Evolutionary conservation across 139 green algal genomes (phyloP).

Genomic region (Haematococcus lacustris): DNA sequence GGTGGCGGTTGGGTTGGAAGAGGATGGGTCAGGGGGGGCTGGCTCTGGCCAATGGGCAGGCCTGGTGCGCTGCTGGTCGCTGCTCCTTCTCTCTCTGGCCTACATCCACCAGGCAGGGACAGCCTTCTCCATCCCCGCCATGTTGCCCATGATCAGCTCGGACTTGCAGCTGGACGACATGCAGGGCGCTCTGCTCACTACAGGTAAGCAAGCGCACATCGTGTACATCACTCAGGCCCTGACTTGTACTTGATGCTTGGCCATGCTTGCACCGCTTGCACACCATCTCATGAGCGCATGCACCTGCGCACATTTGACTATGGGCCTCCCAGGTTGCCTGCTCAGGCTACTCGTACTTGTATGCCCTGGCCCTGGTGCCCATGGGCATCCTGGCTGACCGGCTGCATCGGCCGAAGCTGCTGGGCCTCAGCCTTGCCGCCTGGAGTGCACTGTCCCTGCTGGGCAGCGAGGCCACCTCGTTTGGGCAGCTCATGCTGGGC

Average conservation of each 20-base stretch:
- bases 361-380: conserved; percentile 73
- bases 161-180: conserved; percentile 55
- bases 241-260: too few relatives aligned
- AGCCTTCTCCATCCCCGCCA: conserved; percentile 69
- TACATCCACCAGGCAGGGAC: conserved; percentile 77
- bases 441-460: neutral
- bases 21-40: too few relatives aligned
- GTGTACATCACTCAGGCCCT: too few relatives aligned
- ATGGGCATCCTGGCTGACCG: conserved; percentile 74
- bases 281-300: too few relatives aligned
- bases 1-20: too few relatives aligned
- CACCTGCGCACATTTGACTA: too few relatives aligned
- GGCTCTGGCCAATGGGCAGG: too few relatives aligned
- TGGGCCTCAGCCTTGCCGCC: neutral
- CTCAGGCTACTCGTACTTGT: conserved; percentile 52
- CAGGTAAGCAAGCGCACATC: too few relatives aligned
- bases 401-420: conserved; percentile 41
- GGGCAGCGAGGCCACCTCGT: conserved; percentile 1
- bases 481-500: neutral
- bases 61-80: too few relatives aligned
- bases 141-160: conserved; percentile 72
- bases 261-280: too few relatives aligned
- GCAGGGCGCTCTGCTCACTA: conserved; percentile 45
- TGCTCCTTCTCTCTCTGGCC: conserved; percentile 58
- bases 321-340: too few relatives aligned